These are phyloP conservation scores for Yamadazyma trypodendri DNA, from an alignment of 1,139 yeast species.

Conservation along the genomic window DNA sequence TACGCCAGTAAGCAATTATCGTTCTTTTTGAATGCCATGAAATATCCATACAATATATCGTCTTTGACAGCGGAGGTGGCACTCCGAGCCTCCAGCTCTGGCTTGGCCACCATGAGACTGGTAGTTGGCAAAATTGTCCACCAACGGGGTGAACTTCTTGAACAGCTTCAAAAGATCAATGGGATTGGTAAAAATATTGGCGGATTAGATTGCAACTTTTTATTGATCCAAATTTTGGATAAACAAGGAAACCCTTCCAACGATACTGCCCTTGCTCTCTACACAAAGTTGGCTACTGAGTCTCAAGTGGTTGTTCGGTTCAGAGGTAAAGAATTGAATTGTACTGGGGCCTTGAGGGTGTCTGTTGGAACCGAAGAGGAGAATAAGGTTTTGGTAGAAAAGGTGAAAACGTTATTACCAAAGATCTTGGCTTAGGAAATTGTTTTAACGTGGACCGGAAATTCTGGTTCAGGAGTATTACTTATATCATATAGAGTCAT, in stretches of 20 bases:
- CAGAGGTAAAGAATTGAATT: conserved; percentile 87
- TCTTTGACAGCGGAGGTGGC: conserved; percentile 79
- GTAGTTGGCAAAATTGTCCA: conserved; percentile 49
- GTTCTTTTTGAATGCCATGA: conserved; percentile 75
- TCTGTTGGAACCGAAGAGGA: conserved; percentile 84
- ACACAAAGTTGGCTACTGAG: conserved; percentile 65
- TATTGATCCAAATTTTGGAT: conserved; percentile 69
- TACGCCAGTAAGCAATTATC: conserved; percentile 63
- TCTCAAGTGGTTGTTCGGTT: conserved; percentile 83
- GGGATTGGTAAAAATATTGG: conserved; percentile 78
- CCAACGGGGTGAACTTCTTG: conserved; percentile 56
- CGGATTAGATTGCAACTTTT: conserved; percentile 84
- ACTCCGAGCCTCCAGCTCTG: conserved; percentile 61
- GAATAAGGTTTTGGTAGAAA: conserved; percentile 55
- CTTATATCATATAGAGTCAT: too few species aligned
- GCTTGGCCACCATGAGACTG: conserved; percentile 58
- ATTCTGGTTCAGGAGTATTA: not conserved
- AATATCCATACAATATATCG: conserved; percentile 94
- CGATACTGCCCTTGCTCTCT: conserved; percentile 65
- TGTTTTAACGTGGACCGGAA: not conserved
- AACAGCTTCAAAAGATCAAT: conserved; percentile 50
- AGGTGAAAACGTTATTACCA: conserved; percentile 29
- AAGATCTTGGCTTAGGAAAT: conserved; percentile 2
- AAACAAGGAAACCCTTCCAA: conserved; percentile 63
- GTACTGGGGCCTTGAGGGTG: conserved; percentile 81